phyloP scores from a whole-genome alignment of 1,139 yeast species.

The Zhuliangozyma blackwelliae region DNA sequence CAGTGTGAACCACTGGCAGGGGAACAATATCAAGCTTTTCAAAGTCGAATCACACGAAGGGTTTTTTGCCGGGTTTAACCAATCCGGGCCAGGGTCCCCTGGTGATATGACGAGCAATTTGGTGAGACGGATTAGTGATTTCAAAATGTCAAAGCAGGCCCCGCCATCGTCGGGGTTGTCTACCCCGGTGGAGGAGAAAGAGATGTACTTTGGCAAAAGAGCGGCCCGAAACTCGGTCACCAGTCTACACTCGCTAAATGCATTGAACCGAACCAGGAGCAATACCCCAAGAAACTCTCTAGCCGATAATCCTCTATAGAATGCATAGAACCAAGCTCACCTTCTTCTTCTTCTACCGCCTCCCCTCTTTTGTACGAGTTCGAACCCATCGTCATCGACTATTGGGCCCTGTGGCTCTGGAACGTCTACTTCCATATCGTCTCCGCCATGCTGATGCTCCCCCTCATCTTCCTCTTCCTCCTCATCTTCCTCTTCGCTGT shows the following conservation, averaged over 20 bases:
- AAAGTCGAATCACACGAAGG: conserved; percentile 44
- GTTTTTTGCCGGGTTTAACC: conserved; percentile 25
- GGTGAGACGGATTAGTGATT: conserved; percentile 45
- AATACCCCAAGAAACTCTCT: conserved; percentile 36
- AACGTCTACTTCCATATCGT: conserved; percentile 34
- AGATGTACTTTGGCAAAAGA: conserved; percentile 16
- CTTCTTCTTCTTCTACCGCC: conserved; percentile 30
- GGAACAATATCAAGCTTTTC: conserved; percentile 61
- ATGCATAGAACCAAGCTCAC: conserved; percentile 1
- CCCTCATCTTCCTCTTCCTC: conserved; percentile 37
- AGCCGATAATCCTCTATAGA: conserved; percentile 13
- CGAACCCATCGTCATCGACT: conserved; percentile 92
- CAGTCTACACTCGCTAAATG: conserved; percentile 40
- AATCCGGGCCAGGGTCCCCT: conserved; percentile 27
- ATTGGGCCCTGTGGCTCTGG: conserved; percentile 49
- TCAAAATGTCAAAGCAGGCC: conserved; percentile 26
- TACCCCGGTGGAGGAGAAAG: conserved; percentile 32
- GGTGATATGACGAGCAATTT: conserved; percentile 51
- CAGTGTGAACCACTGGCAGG: conserved; percentile 53
- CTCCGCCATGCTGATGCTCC: conserved; percentile 19
- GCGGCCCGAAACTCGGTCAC: conserved; percentile 29
- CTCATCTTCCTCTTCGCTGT: conserved; percentile 43
- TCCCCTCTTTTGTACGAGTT: conserved; percentile 71
- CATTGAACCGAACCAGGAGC: conserved; percentile 36
- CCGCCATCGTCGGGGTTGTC: conserved; percentile 18